phyloP scores from a whole-genome alignment of 306 rosid species.

The Benincasa hispida region DNA sequence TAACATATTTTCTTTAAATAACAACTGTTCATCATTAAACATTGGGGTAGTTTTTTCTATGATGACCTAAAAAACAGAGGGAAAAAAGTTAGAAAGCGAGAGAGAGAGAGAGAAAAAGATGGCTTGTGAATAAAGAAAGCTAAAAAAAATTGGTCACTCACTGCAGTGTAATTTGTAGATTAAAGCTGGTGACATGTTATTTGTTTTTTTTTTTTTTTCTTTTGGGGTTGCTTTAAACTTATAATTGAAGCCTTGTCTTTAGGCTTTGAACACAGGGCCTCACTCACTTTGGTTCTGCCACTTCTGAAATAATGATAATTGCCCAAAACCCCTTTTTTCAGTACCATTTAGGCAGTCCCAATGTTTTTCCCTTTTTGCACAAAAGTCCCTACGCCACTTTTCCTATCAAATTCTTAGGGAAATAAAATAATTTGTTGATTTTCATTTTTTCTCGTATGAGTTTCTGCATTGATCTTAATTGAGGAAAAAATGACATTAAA shows the following conservation, averaged over 20 bases:
- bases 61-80: background rate
- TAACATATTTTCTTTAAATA: no score
- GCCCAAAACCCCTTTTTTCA: background rate
- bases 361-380: background rate
- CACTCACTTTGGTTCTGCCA: background rate
- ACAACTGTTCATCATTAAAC: background rate
- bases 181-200: background rate
- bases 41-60: background rate
- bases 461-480: background rate
- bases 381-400: background rate
- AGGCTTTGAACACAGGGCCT: background rate
- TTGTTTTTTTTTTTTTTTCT: background rate
- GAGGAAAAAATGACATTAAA: no score
- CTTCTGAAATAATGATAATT: background rate
- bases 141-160: background rate
- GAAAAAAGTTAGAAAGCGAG: background rate
- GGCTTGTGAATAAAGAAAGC: constrained; percentile 4
- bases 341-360: background rate
- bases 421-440: background rate
- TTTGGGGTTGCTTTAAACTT: background rate
- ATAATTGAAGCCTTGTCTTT: background rate
- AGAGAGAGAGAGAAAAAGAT: background rate
- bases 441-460: background rate
- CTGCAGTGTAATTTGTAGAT: background rate
- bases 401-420: background rate